Percentiles rank a stretch among this genome's conserved stretches.
Evolutionary conservation across 2,329 filamentous ascomycete species (phyloP).

Genomic region (Aspergillus neotritici): DNA sequence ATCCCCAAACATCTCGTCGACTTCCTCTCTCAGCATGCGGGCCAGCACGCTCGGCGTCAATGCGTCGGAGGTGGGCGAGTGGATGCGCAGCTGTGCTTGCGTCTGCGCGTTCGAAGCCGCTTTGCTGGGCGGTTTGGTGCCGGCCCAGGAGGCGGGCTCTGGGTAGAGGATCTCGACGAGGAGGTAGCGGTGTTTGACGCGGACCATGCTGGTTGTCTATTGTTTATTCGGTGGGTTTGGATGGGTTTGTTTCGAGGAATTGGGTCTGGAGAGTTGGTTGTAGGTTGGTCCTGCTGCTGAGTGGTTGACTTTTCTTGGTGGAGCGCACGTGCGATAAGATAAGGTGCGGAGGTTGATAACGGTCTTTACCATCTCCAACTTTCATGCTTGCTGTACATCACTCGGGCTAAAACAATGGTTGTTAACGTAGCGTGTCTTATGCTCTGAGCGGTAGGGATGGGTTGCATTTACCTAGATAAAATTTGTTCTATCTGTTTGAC

Average conservation of each 20-base stretch:
- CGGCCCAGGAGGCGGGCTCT: constrained; percentile 40
- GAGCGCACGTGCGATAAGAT: too few species aligned
- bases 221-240: background rate
- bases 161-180: constrained; percentile 93
- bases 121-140: constrained; percentile 18
- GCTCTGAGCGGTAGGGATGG: too few species aligned
- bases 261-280: too few species aligned
- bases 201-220: constrained; percentile 64
- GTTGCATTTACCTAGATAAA: too few species aligned
- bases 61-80: constrained; percentile 68
- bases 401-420: too few species aligned
- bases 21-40: constrained; percentile 63
- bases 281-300: too few species aligned
- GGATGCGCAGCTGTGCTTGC: constrained; percentile 65
- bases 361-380: too few species aligned
- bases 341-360: too few species aligned
- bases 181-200: constrained; percentile 91
- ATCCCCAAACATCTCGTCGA: constrained; percentile 75
- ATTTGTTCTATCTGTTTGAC: too few species aligned
- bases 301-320: too few species aligned
- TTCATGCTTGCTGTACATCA: too few species aligned
- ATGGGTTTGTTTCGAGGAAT: background rate
- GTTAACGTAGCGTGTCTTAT: too few species aligned
- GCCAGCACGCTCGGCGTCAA: constrained; percentile 62
- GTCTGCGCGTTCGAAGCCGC: constrained; percentile 27